Evolutionary conservation across 306 rosid species (phyloP).

Genomic region (Cucurbita maxima): DNA sequence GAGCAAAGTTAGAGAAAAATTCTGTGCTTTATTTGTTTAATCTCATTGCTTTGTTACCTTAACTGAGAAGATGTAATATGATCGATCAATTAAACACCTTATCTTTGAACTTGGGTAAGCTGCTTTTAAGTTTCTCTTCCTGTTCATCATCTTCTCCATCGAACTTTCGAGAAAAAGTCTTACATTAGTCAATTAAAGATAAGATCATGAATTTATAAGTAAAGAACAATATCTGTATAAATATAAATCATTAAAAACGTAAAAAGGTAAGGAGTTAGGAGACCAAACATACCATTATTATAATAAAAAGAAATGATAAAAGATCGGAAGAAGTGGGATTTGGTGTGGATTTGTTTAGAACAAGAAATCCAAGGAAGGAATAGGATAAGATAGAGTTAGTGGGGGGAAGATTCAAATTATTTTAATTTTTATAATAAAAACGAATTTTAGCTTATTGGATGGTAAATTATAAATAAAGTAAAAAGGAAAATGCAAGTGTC

Average conservation of each 20-base stretch:
- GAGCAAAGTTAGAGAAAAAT: background rate
- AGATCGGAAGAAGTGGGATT: slow-evolving; percentile 35
- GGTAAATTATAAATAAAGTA: too few relatives aligned
- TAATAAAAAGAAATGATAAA: background rate
- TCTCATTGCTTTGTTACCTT: background rate
- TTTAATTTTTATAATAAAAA: background rate
- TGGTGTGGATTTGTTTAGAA: slow-evolving; percentile 35
- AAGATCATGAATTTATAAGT: too few relatives aligned
- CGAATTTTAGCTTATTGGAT: background rate
- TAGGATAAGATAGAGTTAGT: slow-evolving; percentile 32
- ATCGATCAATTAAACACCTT: background rate
- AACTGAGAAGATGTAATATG: background rate
- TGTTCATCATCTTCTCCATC: background rate
- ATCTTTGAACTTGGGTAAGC: background rate
- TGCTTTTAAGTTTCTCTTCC: background rate
- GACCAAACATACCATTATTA: background rate
- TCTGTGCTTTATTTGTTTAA: background rate
- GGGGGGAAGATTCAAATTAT: slow-evolving; percentile 7
- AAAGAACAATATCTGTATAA: too few relatives aligned
- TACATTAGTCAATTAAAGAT: too few relatives aligned
- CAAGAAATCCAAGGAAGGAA: background rate
- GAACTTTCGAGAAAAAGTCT: too few relatives aligned
- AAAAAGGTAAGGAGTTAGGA: background rate
- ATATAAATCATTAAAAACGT: too few relatives aligned
- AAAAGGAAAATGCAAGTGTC: background rate